Evolutionary conservation across 139 green algal genomes (phyloP), one percentile per base, ranked within the genome.

Genomic region (Microglena sp.): DNA sequence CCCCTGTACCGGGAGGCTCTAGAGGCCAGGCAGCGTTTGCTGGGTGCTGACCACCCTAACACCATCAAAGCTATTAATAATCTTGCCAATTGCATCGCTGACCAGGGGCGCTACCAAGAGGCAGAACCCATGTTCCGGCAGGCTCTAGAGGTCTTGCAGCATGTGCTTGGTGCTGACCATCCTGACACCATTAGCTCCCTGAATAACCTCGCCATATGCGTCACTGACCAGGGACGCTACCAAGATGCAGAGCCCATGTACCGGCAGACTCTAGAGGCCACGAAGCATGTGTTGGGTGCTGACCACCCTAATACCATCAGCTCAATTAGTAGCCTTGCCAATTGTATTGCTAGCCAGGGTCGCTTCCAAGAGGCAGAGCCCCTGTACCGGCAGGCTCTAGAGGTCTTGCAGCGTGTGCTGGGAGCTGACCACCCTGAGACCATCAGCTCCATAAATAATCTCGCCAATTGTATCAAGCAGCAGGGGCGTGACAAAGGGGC

Each of bases 1-100:
- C 54, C 61, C 43, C 29, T 75, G 54, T 66, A 70, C 43, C 54
- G 67, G 35, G 40, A 27, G 27, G 54, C 46, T 40, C 32, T 75
- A 2, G 68, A 69, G 54, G 53, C 35, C 30, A 46, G 61, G 26
- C 59, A 66, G 68, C n/a, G 29, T 5, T 8, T 62, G 55, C 55
- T 44, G 7, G 55, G 55, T 29, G 55, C 27, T 5, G 55, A 62
- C 7, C 55, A 62, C 28, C 55, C 55, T 8, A 29, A 62, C 55
- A 62, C 55, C 28, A 28, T 62, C 7, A 62, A 28, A 6, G 21
- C 28, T 4, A 5, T 33, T 29, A 62, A 36, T 4, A 62, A 62
- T 29, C 55, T 62, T 6, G 58, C 58, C 1, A 3, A 3, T 0
- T 28, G 33, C 28, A 11, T 70, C 24, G 1, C 21, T 24, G 33